Conservation (phyloP, 179 eudicot genomes). For the Patellifolia procumbens region DNA sequence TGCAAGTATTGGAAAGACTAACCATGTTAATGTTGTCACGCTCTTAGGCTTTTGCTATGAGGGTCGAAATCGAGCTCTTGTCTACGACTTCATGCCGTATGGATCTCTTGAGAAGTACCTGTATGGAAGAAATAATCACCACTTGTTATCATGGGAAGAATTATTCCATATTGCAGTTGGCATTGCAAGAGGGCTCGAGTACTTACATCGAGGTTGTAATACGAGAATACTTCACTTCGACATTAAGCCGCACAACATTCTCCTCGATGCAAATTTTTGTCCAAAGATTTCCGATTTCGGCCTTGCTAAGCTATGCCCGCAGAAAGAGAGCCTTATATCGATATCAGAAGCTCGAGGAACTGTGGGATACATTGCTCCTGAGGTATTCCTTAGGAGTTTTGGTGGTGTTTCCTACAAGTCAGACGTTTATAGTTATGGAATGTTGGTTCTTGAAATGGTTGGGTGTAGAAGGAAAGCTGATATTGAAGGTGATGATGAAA, state of each 20-base stretch:
- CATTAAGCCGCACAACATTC: constrained; percentile 53
- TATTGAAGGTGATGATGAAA: constrained; percentile 6
- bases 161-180: constrained; percentile 39
- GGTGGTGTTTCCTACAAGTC: constrained; percentile 45
- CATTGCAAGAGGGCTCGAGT: constrained; percentile 42
- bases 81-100: constrained; percentile 43
- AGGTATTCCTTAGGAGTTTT: constrained; percentile 36
- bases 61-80: constrained; percentile 33
- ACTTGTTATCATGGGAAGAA: constrained; percentile 22
- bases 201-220: constrained; percentile 45
- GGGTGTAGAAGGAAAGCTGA: constrained; percentile 29
- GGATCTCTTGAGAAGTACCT: constrained; percentile 45
- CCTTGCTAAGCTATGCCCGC: constrained; percentile 37
- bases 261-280: constrained; percentile 40
- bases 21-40: constrained; percentile 39
- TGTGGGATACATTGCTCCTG: constrained; percentile 47
- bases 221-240: constrained; percentile 45
- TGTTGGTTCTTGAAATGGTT: constrained; percentile 46
- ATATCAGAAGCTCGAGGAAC: constrained; percentile 40
- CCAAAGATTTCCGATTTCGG: constrained; percentile 55
- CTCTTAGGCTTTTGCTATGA: constrained; percentile 41
- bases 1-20: constrained; percentile 38
- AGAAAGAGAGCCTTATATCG: constrained; percentile 30
- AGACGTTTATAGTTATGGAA: constrained; percentile 47
- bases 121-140: constrained; percentile 2